These are phyloP conservation scores for Suhomyces bribrorum DNA, from an alignment of 1,139 yeast species.

Conservation along the genomic window DNA sequence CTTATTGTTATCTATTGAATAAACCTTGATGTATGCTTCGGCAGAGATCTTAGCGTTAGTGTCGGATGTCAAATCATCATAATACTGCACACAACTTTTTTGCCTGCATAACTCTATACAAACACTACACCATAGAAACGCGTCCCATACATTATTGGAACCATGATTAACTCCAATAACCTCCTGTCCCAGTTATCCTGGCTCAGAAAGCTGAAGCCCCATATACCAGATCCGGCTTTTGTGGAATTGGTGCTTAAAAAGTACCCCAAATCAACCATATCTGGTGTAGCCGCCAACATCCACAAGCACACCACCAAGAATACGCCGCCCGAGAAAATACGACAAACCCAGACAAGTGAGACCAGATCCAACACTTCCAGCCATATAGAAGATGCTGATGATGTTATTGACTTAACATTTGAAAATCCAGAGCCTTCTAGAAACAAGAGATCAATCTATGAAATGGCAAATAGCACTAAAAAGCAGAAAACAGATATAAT, in stretches of 20 bases:
- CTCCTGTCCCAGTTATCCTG: constrained; percentile 13
- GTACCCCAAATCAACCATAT: constrained; percentile 4
- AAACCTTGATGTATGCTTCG: background rate
- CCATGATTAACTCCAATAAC: constrained; percentile 14
- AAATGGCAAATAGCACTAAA: background rate
- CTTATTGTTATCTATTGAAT: no score
- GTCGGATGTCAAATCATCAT: background rate
- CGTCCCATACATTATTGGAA: constrained; percentile 3
- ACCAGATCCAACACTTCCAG: background rate
- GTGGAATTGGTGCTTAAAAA: constrained; percentile 7
- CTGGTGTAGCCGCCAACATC: background rate
- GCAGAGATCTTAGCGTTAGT: constrained; percentile 1
- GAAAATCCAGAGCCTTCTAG: background rate
- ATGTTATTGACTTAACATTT: constrained; percentile 10
- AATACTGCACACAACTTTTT: background rate
- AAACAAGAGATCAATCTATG: background rate
- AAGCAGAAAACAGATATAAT: background rate
- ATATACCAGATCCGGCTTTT: constrained; percentile 9
- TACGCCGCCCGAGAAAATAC: background rate
- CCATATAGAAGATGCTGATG: constrained; percentile 3
- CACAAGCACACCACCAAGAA: background rate
- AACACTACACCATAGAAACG: constrained; percentile 2
- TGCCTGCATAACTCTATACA: background rate
- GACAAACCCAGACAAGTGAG: background rate
- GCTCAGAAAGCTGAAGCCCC: constrained; percentile 10